phyloP scores from a whole-genome alignment of 495 filamentous ascomycete species.

The Arthonia radiata region DNA sequence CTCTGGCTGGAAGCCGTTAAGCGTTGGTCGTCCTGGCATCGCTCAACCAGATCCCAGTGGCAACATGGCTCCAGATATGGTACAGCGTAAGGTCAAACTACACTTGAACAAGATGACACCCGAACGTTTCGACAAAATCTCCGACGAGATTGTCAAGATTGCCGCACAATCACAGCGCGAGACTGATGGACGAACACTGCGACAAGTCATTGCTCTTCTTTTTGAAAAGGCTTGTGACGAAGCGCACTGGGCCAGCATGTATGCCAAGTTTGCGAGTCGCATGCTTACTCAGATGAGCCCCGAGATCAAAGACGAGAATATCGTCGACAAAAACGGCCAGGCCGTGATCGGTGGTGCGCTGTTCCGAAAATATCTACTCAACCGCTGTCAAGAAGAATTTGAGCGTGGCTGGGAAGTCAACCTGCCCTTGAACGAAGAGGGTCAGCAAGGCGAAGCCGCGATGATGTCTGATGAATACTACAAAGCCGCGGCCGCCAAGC shows the following conservation, averaged over 20 bases:
- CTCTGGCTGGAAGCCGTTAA: conserved; percentile 77
- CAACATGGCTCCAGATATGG: conserved; percentile 67
- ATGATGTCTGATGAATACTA: conserved; percentile 97
- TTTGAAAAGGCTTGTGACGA: conserved; percentile 99
- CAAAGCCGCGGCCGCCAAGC: conserved; percentile 80
- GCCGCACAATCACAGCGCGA: conserved; percentile 89
- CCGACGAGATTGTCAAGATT: conserved; percentile 78
- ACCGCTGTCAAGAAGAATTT: conserved; percentile 96
- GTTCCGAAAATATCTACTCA: conserved; percentile 96
- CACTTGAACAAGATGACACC: conserved; percentile 99
- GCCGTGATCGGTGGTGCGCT: conserved; percentile 77
- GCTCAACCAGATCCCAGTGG: conserved; percentile 11
- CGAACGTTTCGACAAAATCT: conserved; percentile 92
- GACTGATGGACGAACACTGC: conserved; percentile 74
- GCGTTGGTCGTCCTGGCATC: conserved; percentile 28
- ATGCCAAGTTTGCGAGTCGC: conserved; percentile 91
- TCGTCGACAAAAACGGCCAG: conserved; percentile 60
- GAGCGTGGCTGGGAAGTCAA: conserved; percentile 94
- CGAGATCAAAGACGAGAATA: conserved; percentile 85
- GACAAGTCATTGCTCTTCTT: conserved; percentile 93
- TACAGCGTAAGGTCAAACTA: conserved; percentile 97
- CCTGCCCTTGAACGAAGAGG: conserved; percentile 59
- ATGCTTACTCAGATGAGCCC: conserved; percentile 92
- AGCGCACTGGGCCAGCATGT: conserved; percentile 97
- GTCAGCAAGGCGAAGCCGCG: conserved; percentile 39